phyloP scores from a whole-genome alignment of 306 rosid genomes.

The Castanospermum australe region DNA sequence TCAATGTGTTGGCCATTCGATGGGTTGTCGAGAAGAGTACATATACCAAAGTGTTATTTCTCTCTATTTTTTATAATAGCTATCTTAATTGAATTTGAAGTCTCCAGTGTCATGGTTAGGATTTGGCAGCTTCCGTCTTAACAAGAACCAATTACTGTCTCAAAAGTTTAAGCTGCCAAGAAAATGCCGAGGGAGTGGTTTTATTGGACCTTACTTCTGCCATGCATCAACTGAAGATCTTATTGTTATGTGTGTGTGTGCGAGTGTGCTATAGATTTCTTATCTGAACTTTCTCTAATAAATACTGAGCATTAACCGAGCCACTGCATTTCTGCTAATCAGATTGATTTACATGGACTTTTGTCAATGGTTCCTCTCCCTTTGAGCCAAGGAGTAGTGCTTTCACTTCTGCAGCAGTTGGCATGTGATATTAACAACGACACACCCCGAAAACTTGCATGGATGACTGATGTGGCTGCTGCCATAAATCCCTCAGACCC shows the following conservation, averaged over 20 bases:
- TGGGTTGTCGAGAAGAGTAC: no score
- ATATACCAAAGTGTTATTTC: not conserved
- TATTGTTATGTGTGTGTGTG: not conserved
- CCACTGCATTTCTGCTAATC: constrained; percentile 23
- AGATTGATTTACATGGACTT: constrained; percentile 81
- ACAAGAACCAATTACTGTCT: no score
- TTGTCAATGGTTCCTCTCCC: constrained; percentile 71
- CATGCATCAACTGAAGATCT: not conserved
- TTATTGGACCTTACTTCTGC: not conserved
- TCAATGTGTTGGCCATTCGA: no score
- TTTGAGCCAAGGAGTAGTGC: constrained; percentile 95
- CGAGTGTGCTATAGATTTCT: no score
- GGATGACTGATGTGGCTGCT: constrained; percentile 89
- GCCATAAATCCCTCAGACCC: constrained; percentile 69
- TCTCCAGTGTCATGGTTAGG: no score
- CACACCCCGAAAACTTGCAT: constrained; percentile 54
- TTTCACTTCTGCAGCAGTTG: constrained; percentile 93
- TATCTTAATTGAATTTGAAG: no score
- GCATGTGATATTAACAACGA: constrained; percentile 84
- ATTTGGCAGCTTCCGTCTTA: no score
- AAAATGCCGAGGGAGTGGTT: not conserved
- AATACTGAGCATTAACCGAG: not conserved
- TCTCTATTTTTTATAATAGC: not conserved
- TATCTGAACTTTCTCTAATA: not conserved
- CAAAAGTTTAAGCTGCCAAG: no score